phyloP scores from a whole-genome alignment of 1,284 basidiomycete species.

The Bjerkandera adusta region DNA sequence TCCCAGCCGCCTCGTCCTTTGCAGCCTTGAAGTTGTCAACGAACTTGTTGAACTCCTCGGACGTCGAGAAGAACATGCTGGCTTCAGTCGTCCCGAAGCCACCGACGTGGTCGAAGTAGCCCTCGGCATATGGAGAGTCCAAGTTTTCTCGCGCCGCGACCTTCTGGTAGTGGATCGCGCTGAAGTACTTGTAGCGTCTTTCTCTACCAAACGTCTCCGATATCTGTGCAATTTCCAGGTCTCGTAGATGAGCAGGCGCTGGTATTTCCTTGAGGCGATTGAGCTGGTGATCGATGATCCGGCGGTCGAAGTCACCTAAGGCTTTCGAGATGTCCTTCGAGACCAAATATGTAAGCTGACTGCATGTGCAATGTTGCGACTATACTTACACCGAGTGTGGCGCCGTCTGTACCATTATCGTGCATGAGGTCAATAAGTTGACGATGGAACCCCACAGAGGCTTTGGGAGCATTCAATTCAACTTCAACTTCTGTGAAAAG shows the following conservation, averaged over 20 bases:
- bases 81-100: slow-evolving; percentile 46
- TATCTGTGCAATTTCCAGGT: slow-evolving; percentile 63
- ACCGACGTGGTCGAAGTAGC: slow-evolving; percentile 50
- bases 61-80: slow-evolving; percentile 52
- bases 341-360: slow-evolving; percentile 13
- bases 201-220: slow-evolving; percentile 80
- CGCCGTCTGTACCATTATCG: slow-evolving; percentile 59
- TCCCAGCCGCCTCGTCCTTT: slow-evolving; percentile 19
- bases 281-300: slow-evolving; percentile 77
- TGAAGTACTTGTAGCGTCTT: slow-evolving; percentile 78
- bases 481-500: slow-evolving; percentile 15
- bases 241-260: slow-evolving; percentile 59
- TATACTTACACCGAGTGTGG: slow-evolving; percentile 63
- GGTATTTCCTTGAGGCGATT: slow-evolving; percentile 59
- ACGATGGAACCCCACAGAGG: slow-evolving; percentile 66
- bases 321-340: slow-evolving; percentile 62
- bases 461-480: slow-evolving; percentile 40
- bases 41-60: slow-evolving; percentile 38
- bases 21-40: slow-evolving; percentile 42
- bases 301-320: slow-evolving; percentile 70
- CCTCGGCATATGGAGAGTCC: slow-evolving; percentile 42
- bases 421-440: slow-evolving; percentile 73
- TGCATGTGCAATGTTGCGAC: slow-evolving; percentile 3
- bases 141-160: slow-evolving; percentile 59
- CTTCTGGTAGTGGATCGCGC: slow-evolving; percentile 54